phyloP scores from a whole-genome alignment of 1,284 basidiomycete genomes.

The Sporisorium exsertum region DNA sequence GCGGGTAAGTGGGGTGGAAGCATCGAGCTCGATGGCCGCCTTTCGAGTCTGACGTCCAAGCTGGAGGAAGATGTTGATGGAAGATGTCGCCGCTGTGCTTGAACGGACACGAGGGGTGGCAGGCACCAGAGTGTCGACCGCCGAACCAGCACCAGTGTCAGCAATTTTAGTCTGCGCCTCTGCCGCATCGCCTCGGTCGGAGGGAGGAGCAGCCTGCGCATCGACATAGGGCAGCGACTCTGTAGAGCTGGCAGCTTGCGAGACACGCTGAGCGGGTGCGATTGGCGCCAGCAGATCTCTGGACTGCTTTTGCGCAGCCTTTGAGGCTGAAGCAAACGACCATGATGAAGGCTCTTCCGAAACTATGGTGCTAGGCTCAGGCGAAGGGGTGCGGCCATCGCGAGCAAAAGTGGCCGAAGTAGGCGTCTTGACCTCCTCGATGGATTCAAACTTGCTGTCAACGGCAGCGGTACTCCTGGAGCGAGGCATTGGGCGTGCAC shows the following conservation, averaged over 20 bases:
- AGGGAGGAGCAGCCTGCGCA: constrained; percentile 24
- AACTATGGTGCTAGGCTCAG: constrained; percentile 7
- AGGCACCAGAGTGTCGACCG: background rate
- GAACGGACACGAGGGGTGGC: constrained; percentile 19
- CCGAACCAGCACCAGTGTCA: background rate
- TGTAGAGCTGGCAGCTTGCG: constrained; percentile 46
- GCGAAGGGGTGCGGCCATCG: constrained; percentile 22
- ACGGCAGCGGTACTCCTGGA: constrained; percentile 26
- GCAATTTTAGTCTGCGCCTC: constrained; percentile 1
- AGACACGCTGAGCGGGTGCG: constrained; percentile 18
- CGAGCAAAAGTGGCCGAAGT: constrained; percentile 29
- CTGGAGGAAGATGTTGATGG: constrained; percentile 80
- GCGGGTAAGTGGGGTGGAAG: constrained; percentile 29
- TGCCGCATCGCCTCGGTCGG: constrained; percentile 14
- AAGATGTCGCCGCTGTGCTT: constrained; percentile 5
- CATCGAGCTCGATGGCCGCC: constrained; percentile 75
- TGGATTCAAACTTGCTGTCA: constrained; percentile 43
- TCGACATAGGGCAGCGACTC: constrained; percentile 57
- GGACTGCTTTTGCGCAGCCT: constrained; percentile 4
- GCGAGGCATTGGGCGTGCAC: constrained; percentile 22
- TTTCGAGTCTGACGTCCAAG: constrained; percentile 93
- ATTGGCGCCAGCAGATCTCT: constrained; percentile 25
- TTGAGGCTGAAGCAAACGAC: constrained; percentile 1
- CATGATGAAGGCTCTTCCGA: constrained; percentile 11
- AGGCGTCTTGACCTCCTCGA: constrained; percentile 53